Conservation (phyloP, 805 yeast genomes). For the Yamadazyma sp. region DNA sequence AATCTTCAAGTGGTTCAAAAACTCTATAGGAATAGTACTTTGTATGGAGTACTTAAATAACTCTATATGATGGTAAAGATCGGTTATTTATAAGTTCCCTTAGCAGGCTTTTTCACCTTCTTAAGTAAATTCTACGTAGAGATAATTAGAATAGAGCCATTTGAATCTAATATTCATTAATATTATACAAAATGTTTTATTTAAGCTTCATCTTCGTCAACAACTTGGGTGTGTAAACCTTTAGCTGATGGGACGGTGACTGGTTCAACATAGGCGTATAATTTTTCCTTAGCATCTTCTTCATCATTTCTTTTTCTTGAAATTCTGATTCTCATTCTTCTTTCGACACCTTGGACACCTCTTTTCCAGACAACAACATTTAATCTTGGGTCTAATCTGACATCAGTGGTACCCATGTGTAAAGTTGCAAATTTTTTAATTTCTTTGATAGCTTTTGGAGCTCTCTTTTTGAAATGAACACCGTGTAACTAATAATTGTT, state of each 20-base stretch:
- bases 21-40: too few species aligned
- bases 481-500: conserved; percentile 78
- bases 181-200: conserved; percentile 14
- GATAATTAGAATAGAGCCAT: too few species aligned
- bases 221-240: conserved; percentile 97
- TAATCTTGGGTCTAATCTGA: conserved; percentile 97
- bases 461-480: conserved; percentile 98
- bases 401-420: conserved; percentile 99
- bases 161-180: conserved; percentile 8
- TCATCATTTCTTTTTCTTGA: conserved; percentile 99
- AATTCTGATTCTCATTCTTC: conserved; percentile 97
- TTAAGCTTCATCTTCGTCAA: conserved; percentile 62
- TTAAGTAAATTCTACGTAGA: too few species aligned
- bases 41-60: too few species aligned
- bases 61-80: too few species aligned
- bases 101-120: conserved; percentile 15
- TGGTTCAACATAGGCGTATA: conserved; percentile 97
- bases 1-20: neutral
- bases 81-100: conserved; percentile 11
- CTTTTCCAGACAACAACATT: conserved; percentile 99
- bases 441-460: conserved; percentile 99
- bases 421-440: conserved; percentile 97
- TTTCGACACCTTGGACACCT: conserved; percentile 99
- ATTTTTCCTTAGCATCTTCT: conserved; percentile 97
- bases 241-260: conserved; percentile 91